A percentile compares a stretch with the other conserved stretches of the same genome.
Evolutionary conservation across 192 early-diverging fungal species (phyloP).

Genomic region (Coemansia sp.): DNA sequence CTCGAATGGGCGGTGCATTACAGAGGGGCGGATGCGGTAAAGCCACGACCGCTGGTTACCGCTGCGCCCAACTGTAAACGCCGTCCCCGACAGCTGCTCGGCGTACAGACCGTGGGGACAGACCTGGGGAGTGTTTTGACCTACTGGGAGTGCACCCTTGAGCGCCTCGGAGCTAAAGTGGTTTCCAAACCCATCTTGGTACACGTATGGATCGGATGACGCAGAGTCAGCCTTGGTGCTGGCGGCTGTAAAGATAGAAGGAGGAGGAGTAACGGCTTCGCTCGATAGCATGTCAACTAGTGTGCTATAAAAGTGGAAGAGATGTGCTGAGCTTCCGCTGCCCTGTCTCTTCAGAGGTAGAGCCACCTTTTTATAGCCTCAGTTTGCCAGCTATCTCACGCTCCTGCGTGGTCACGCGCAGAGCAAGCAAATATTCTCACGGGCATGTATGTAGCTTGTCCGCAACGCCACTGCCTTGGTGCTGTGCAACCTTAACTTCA

Average conservation of each 20-base stretch:
- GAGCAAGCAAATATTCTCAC: neutral
- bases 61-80: slow-evolving; percentile 78
- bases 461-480: no score
- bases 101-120: slow-evolving; percentile 89
- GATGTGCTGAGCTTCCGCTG: no score
- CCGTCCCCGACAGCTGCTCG: slow-evolving; percentile 91
- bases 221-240: neutral
- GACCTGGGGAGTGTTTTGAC: slow-evolving; percentile 89
- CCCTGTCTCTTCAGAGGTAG: no score
- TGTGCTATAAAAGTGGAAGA: neutral
- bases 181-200: slow-evolving; percentile 86
- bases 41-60: slow-evolving; percentile 89
- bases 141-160: slow-evolving; percentile 75
- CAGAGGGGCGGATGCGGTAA: slow-evolving; percentile 93
- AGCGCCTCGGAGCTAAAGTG: slow-evolving; percentile 83
- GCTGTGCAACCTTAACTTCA: neutral
- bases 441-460: neutral
- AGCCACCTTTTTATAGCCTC: no score
- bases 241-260: neutral
- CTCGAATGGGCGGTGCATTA: slow-evolving; percentile 73
- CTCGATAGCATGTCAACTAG: slow-evolving; percentile 4
- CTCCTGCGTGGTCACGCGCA: neutral
- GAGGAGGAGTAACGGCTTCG: neutral
- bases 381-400: slow-evolving; percentile 6
- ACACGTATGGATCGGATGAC: slow-evolving; percentile 45